phyloP scores from a whole-genome alignment of 2,329 filamentous ascomycete genomes.

The Fusarium bulbicola region DNA sequence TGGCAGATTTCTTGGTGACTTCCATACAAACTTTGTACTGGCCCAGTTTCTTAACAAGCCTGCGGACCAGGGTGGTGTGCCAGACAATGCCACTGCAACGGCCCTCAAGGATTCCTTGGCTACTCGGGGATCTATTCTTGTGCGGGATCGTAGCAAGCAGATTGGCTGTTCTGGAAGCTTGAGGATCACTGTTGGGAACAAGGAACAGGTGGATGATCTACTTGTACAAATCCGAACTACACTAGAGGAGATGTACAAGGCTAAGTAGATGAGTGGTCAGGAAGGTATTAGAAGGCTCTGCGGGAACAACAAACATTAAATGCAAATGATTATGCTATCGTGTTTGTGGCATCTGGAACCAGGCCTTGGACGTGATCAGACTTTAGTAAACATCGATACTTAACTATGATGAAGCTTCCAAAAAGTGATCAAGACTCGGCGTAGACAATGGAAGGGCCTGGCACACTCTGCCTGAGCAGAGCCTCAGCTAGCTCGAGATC shows the following conservation, averaged over 20 bases:
- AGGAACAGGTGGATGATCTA: not conserved
- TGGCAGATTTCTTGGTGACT: not conserved
- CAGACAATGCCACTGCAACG: not conserved
- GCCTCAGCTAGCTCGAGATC: not conserved
- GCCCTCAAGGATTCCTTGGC: not conserved
- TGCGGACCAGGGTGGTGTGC: not conserved
- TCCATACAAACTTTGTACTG: not conserved
- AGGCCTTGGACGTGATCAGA: not conserved
- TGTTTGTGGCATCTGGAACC: not conserved
- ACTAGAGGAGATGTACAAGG: not conserved
- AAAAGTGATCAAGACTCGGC: fast-evolving
- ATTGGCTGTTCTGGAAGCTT: not conserved
- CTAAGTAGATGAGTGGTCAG: not conserved
- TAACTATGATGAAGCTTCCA: not conserved
- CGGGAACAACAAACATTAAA: not conserved
- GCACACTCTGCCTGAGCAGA: fast-evolving
- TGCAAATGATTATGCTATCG: not conserved
- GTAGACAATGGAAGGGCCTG: not conserved
- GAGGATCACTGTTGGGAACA: not conserved
- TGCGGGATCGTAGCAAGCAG: not conserved
- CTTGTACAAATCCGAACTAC: not conserved
- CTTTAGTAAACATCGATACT: not conserved
- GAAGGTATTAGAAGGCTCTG: fast-evolving
- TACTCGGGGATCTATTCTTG: not conserved
- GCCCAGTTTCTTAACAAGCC: not conserved